These are phyloP conservation scores for Calophaca sinica DNA, from an alignment of 306 rosid genomes.

Conservation along the genomic window DNA sequence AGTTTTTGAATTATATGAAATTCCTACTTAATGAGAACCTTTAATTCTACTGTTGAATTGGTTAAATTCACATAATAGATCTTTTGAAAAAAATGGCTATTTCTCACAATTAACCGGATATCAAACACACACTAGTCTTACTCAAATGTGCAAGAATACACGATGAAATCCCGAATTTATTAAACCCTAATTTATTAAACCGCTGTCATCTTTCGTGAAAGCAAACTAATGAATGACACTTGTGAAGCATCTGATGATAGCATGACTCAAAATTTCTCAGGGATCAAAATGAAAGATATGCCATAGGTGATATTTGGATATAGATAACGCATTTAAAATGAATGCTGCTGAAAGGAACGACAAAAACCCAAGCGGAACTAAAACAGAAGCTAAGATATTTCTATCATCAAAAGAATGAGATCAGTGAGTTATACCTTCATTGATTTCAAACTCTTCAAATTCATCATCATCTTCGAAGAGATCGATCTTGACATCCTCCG, in stretches of 20 bases:
- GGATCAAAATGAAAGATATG: not conserved
- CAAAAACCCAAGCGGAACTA: not conserved
- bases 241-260: constrained; percentile 3
- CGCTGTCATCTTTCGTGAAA: not conserved
- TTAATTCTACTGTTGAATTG: not conserved
- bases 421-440: constrained; percentile 58
- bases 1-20: not conserved
- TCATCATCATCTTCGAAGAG: constrained; percentile 91
- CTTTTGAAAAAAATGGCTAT: not conserved
- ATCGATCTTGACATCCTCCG: constrained; percentile 83
- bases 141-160: constrained; percentile 2
- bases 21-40: not conserved
- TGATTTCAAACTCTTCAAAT: constrained; percentile 84
- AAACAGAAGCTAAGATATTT: not conserved
- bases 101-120: not conserved
- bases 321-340: not conserved
- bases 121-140: not conserved
- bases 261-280: not conserved
- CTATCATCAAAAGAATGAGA: not conserved
- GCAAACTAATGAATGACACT: not conserved
- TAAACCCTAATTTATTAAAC: not conserved
- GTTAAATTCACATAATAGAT: not conserved
- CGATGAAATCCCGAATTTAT: not conserved
- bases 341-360: not conserved
- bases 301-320: no score